Percentiles rank a stretch among this genome's conserved stretches.
Evolutionary conservation across 768 basidiomycete species (phyloP).

Genomic region (Phaffia tasmanica): DNA sequence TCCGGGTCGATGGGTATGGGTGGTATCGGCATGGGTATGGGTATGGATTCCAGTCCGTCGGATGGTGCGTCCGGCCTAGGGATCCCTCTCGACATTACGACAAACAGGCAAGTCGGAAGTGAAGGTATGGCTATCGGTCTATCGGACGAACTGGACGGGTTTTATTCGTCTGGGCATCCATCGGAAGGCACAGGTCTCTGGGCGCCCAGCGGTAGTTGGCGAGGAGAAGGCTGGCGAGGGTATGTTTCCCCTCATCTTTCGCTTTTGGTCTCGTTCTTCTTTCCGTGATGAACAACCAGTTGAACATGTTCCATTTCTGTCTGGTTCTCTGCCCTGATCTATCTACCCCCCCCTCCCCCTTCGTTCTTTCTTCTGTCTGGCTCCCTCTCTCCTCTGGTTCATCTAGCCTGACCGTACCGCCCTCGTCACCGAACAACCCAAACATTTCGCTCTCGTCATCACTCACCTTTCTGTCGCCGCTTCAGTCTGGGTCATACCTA

Average conservation of each 20-base stretch:
- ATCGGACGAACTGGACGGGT: too few relatives aligned
- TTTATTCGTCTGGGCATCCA: too few relatives aligned
- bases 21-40: background rate
- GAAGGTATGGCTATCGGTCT: too few relatives aligned
- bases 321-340: too few relatives aligned
- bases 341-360: background rate
- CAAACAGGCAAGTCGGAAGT: too few relatives aligned
- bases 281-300: background rate
- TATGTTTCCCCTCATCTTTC: constrained; percentile 4
- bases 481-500: constrained; percentile 17
- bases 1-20: constrained; percentile 5
- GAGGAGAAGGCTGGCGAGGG: constrained; percentile 27
- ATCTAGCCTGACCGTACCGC: constrained; percentile 11
- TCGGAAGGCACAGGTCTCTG: constrained; percentile 5
- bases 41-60: background rate
- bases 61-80: too few relatives aligned
- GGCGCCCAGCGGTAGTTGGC: constrained; percentile 21
- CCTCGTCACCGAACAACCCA: constrained; percentile 10
- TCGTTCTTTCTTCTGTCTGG: background rate
- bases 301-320: background rate
- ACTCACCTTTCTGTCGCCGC: constrained; percentile 11
- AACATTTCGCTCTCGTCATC: constrained; percentile 12
- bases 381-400: background rate
- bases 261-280: background rate
- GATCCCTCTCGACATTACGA: too few relatives aligned